Evolutionary conservation across 1,284 basidiomycete species (phyloP).

Genomic region (Neonothopanus nambi): DNA sequence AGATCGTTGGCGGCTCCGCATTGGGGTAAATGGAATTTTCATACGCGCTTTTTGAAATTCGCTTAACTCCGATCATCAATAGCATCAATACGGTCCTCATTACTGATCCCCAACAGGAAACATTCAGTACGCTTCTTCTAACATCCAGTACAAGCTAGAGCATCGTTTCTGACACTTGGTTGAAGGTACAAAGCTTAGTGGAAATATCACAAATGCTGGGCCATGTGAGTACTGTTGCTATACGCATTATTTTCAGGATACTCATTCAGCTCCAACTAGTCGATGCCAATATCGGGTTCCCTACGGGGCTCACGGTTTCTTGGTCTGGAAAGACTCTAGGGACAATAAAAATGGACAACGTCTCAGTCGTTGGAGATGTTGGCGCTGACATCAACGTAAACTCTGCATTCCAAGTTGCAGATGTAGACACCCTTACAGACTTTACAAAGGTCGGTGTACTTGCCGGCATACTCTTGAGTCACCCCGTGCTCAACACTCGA

Average conservation of each 20-base stretch:
- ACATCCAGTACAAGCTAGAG: no score
- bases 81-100: constrained; percentile 64
- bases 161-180: no score
- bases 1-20: constrained; percentile 61
- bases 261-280: constrained; percentile 40
- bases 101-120: constrained; percentile 52
- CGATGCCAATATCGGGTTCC: constrained; percentile 71
- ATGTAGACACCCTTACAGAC: constrained; percentile 59
- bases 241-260: background rate
- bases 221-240: constrained; percentile 59
- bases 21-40: constrained; percentile 44
- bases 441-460: constrained; percentile 57
- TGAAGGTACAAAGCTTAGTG: constrained; percentile 52
- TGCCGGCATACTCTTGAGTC: background rate
- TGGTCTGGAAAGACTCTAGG: constrained; percentile 67
- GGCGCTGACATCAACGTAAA: constrained; percentile 61
- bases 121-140: constrained; percentile 58
- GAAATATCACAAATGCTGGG: constrained; percentile 72
- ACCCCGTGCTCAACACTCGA: background rate
- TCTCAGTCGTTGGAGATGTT: constrained; percentile 57
- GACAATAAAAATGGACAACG: constrained; percentile 61
- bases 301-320: constrained; percentile 59
- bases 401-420: constrained; percentile 61
- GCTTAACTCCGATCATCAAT: background rate
- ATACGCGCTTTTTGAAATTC: background rate